Percentiles rank a stretch among this genome's conserved stretches.
These are phyloP conservation scores for Rubia peregrina DNA, from an alignment of 305 asterid genomes.

Conservation along the genomic window DNA sequence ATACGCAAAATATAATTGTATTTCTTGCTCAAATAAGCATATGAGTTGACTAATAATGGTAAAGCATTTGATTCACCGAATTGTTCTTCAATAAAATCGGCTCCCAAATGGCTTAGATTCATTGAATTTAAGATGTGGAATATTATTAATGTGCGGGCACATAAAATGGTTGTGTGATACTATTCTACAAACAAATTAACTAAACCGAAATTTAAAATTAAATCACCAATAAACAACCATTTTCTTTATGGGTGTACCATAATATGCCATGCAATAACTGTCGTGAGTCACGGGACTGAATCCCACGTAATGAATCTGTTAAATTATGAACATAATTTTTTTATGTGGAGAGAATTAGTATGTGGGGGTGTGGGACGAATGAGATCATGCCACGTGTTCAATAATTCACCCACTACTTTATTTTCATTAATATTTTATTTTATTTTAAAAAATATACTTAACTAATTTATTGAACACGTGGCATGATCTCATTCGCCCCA, in stretches of 20 bases:
- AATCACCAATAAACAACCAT: background rate
- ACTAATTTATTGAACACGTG: too few relatives aligned
- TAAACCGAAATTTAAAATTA: background rate
- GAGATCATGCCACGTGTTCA: too few relatives aligned
- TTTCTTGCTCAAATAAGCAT: background rate
- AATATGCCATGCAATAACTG: background rate
- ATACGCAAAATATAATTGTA: background rate
- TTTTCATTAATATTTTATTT: too few relatives aligned
- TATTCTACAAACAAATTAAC: background rate
- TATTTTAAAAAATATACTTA: too few relatives aligned
- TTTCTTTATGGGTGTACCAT: background rate
- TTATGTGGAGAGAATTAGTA: too few relatives aligned
- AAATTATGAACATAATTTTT: too few relatives aligned
- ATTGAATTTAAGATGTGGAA: background rate
- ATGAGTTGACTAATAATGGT: background rate
- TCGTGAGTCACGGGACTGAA: constrained; percentile 1
- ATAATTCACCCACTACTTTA: too few relatives aligned
- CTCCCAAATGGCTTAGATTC: constrained; percentile 4
- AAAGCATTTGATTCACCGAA: constrained; percentile 5
- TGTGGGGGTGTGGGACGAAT: too few relatives aligned
- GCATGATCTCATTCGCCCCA: too few relatives aligned
- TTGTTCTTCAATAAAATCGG: background rate
- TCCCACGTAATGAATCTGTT: background rate
- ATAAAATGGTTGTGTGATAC: background rate
- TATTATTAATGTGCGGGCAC: background rate